Evolutionary conservation across 139 green algal genomes (phyloP).

Genomic region (Tetraselmis striata): DNA sequence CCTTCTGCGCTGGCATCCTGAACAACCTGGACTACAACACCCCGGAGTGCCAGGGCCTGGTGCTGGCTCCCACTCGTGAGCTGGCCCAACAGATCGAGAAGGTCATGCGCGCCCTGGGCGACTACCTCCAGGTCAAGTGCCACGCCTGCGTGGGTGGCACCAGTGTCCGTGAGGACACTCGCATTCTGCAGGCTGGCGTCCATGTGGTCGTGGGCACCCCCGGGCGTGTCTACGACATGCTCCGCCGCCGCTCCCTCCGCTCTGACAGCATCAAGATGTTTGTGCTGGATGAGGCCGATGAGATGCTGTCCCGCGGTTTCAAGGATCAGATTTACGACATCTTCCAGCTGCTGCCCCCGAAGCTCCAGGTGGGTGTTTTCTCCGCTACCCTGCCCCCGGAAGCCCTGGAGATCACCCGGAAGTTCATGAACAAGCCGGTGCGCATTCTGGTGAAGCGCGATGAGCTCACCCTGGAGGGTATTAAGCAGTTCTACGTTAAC

Average conservation of each 20-base stretch:
- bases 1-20: slow-evolving; percentile 94
- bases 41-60: slow-evolving; percentile 93
- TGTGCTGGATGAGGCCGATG: slow-evolving; percentile 96
- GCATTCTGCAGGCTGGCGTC: slow-evolving; percentile 81
- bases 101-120: slow-evolving; percentile 95
- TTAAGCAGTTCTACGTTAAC: slow-evolving; percentile 97
- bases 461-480: slow-evolving; percentile 99
- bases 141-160: slow-evolving; percentile 98
- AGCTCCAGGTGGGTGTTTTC: slow-evolving; percentile 99
- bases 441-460: slow-evolving; percentile 99
- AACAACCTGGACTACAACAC: slow-evolving; percentile 95
- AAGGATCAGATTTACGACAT: slow-evolving; percentile 99
- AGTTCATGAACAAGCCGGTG: slow-evolving; percentile 99
- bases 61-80: slow-evolving; percentile 97
- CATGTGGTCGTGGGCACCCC: slow-evolving; percentile 97
- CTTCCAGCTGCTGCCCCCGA: slow-evolving; percentile 96
- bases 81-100: slow-evolving; percentile 99
- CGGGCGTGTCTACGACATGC: slow-evolving; percentile 98
- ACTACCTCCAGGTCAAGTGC: slow-evolving; percentile 99
- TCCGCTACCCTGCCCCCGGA: slow-evolving; percentile 97
- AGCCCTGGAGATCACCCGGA: slow-evolving; percentile 97
- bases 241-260: slow-evolving; percentile 86
- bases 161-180: slow-evolving; percentile 91
- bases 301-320: slow-evolving; percentile 98
- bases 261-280: slow-evolving; percentile 92